Evolutionary conservation across 345 rosid species (phyloP).

Genomic region (Dipteronia dyeriana): DNA sequence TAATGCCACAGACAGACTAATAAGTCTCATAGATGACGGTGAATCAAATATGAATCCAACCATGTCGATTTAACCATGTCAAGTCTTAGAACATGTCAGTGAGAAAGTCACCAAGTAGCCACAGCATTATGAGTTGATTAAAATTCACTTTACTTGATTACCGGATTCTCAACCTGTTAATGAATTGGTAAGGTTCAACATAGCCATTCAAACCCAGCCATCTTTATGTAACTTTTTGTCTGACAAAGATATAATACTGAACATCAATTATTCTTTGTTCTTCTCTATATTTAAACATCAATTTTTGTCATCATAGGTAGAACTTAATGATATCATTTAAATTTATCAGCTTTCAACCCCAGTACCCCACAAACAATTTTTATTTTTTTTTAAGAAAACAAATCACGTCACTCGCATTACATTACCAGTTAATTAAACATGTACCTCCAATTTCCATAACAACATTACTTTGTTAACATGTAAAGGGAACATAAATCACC

Average conservation of each 20-base stretch:
- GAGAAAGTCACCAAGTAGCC: background rate
- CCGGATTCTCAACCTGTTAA: constrained; percentile 9
- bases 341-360: background rate
- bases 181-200: background rate
- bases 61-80: background rate
- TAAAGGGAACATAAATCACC: background rate
- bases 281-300: background rate
- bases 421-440: background rate
- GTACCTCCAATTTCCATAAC: background rate
- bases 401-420: background rate
- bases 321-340: constrained; percentile 7
- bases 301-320: background rate
- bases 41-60: constrained; percentile 5
- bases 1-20: constrained; percentile 15
- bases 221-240: background rate
- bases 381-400: no score
- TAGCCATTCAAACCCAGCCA: background rate
- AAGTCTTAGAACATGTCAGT: background rate
- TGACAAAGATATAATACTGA: background rate
- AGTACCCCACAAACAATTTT: background rate
- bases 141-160: background rate
- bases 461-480: background rate
- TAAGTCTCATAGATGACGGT: constrained; percentile 17
- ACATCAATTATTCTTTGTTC: background rate
- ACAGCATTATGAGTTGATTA: background rate